Base-by-base conservation (phyloP, 2,329 filamentous ascomycete genomes). In the Aureobasidium lini region DNA sequence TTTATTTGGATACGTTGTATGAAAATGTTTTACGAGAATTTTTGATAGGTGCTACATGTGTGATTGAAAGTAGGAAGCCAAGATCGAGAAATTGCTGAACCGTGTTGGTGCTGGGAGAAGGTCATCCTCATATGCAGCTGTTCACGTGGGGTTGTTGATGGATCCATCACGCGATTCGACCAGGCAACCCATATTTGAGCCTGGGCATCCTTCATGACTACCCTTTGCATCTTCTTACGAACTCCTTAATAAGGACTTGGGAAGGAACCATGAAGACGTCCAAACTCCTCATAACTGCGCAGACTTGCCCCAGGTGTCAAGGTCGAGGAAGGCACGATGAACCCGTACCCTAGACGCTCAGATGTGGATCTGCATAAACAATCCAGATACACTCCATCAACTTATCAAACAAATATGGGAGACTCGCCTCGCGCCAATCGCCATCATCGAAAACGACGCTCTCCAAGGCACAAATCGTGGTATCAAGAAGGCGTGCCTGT, bases 381-480 rank as follows among this genome's bases (percentile, higher is more conserved):
- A 46, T 18, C 16, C 31, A 56, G 28, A 43, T 43, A 54, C 50
- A 54, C 37, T 34, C 29, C 50, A 28, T 10, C 50, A 16, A 15
- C 15, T 9, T 34, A 54, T 32, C 40, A 3, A 36, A 42, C 57
- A 43, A 44, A 23, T 29, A 59, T 59, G 57, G 46, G 44, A 43
- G 57, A 59, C 23, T 43, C 57, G 11, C 44, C 54, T 32, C 43
- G 43, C 5, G 46, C 44, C n/a, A 36, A n/a, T 16, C 57, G 29
- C 6, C 18, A 29, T 34, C 57, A 57, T 57, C 54, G 57, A 6
- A 59, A 44, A 46, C 49, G 47, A 29, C 57, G 57, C 15, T 52
- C 48, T 39, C 65, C 63, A 6, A 65, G 66, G 18, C 68, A 64
- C 29, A 65, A 64, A 32, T 63, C 61, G 10, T 68, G 61, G 60